Base-by-base conservation (phyloP, 208 protist genomes). In the Lotmaria passim region DNA sequence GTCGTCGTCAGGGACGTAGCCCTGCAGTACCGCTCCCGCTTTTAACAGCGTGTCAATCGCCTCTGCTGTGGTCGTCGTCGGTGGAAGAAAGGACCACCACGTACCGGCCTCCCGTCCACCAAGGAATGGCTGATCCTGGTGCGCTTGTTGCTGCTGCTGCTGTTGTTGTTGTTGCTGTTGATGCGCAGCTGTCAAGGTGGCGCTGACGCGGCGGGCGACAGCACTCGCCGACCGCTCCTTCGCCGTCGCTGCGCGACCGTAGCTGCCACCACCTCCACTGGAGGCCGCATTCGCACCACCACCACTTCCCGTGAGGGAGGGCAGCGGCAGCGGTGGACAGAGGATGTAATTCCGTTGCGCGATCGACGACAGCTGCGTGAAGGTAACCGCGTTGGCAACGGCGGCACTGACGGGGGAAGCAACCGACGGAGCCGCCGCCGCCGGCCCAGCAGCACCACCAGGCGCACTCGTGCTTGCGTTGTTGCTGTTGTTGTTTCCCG, bases 311-410 rank as follows among this genome's bases (percentile, higher is more conserved):
- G 48, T 41, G 8, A 72, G 59, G 30, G 76, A 59, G 0, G 75
- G 70, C 7, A 92, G 46, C 6, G 82, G 82, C 17, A 78, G 79
- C 14, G 58, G 59, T 56, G 64, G 53, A 55, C 63, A 71, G 30
- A 96, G 75, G 33, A 96, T 93, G 69, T 93, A 90, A 74, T 96
- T 96, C 34, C 80, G 78, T 43, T 86, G 66, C 61, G 69, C 79
- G 12, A 61, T 62, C 17, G 43, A 21, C 3, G 91, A 79, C 31
- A 93, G 50, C 7, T 77, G 60, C 2, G 75, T 63, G 31, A 96
- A 79, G 55, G 64, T 66, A 1, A 67, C 51, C 10, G 59, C 67
- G 57, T 80, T 73, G 24, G 26, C 57, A 36, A 17, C 28, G 14
- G 26, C 43, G 43, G 43, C 43, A 47, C n/a, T 21, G 11, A 17